These are phyloP conservation scores for Mrakia hoshinonis DNA, from an alignment of 768 basidiomycete species.

Conservation along the genomic window DNA sequence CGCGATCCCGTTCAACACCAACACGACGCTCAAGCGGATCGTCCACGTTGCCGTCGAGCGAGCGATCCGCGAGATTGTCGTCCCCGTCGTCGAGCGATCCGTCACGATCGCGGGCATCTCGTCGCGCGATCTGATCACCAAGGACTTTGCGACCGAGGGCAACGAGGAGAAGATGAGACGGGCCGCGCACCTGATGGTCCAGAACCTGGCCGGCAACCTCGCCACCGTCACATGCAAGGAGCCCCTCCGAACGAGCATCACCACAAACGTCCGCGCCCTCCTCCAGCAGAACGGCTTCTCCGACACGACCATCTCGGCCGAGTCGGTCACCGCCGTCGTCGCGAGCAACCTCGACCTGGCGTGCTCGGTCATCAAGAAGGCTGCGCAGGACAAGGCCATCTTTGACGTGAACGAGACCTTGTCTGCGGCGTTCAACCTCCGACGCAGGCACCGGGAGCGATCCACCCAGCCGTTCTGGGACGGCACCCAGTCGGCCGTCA, in stretches of 20 bases:
- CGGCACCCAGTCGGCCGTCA: slow-evolving; percentile 49
- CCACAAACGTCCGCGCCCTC: slow-evolving; percentile 73
- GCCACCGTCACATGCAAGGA: slow-evolving; percentile 98
- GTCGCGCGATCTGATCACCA: slow-evolving; percentile 84
- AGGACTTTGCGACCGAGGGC: slow-evolving; percentile 89
- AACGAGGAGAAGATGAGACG: slow-evolving; percentile 83
- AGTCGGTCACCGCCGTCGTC: slow-evolving; percentile 64
- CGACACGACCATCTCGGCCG: slow-evolving; percentile 77
- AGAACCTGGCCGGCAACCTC: slow-evolving; percentile 89
- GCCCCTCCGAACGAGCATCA: slow-evolving; percentile 83
- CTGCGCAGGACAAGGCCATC: slow-evolving; percentile 91
- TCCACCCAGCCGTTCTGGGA: slow-evolving; percentile 82
- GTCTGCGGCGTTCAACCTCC: slow-evolving; percentile 64
- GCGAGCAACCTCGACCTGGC: slow-evolving; percentile 89
- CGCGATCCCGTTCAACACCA: slow-evolving; percentile 55
- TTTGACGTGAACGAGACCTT: slow-evolving; percentile 89
- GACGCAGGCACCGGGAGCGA: slow-evolving; percentile 72
- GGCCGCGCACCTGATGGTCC: slow-evolving; percentile 91
- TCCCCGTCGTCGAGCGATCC: slow-evolving; percentile 94
- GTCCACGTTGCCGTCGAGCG: slow-evolving; percentile 85
- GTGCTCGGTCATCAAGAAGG: slow-evolving; percentile 88
- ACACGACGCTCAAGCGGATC: slow-evolving; percentile 78
- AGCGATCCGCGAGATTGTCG: slow-evolving; percentile 91
- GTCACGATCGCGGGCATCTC: slow-evolving; percentile 98
- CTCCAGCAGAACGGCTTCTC: slow-evolving; percentile 79